These are phyloP conservation scores for Blepharisma japonicum DNA, from an alignment of 73 alveolate genomes.

Conservation along the genomic window DNA sequence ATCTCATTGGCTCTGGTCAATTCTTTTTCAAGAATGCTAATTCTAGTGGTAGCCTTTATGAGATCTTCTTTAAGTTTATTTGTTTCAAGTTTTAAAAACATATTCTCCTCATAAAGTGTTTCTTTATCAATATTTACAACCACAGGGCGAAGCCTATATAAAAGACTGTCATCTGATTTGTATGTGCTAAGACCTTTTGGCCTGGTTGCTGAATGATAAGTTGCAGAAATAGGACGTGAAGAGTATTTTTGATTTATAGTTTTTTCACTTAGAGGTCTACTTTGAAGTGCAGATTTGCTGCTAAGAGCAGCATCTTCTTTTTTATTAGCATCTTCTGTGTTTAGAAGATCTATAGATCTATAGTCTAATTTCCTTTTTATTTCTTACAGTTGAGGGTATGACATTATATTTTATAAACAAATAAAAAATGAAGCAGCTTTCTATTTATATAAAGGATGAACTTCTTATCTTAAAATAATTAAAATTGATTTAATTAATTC, in stretches of 20 bases:
- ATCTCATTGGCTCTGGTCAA: not conserved
- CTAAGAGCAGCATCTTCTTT: not conserved
- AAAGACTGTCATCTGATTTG: not conserved
- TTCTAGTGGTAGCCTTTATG: conserved; percentile 33
- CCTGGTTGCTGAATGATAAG: too few relatives aligned
- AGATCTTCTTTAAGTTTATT: conserved; percentile 40
- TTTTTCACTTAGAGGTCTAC: conserved; percentile 26
- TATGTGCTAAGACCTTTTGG: not conserved
- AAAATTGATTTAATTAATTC: too few relatives aligned
- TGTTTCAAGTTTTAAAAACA: conserved; percentile 34
- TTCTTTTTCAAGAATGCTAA: conserved; percentile 33
- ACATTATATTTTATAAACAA: not conserved
- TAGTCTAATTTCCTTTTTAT: conserved; percentile 15
- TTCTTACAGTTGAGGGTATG: conserved; percentile 19
- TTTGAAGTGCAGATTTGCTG: not conserved
- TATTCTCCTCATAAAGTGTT: conserved; percentile 44
- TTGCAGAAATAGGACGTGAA: too few relatives aligned
- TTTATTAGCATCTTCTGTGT: not conserved
- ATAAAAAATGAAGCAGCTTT: too few relatives aligned
- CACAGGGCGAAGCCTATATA: conserved; percentile 14
- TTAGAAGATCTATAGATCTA: not conserved
- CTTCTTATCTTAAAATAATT: too few relatives aligned
- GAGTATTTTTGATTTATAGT: too few relatives aligned
- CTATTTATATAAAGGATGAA: too few relatives aligned
- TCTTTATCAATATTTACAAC: conserved; percentile 31